Conservation (phyloP, 257 asterid species). For the Penstemon newberryi region DNA sequence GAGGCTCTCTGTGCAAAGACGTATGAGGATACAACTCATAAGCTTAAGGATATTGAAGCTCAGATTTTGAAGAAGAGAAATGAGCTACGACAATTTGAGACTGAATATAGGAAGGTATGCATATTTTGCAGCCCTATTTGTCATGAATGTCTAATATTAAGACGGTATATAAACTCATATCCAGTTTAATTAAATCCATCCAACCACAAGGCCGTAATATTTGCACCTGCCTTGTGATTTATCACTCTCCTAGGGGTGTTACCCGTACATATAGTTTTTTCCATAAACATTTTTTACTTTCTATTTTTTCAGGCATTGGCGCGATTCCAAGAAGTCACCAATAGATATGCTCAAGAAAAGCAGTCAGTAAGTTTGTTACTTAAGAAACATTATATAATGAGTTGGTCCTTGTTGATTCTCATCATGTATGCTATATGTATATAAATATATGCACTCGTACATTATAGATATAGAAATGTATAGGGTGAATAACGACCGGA, state of each 20-base stretch:
- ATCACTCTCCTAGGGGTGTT: too few species aligned
- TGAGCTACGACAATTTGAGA: slow-evolving; percentile 93
- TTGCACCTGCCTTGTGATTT: too few species aligned
- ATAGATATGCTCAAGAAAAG: slow-evolving; percentile 88
- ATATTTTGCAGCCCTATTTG: slow-evolving; percentile 7
- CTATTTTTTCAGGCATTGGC: slow-evolving; percentile 79
- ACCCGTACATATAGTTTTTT: too few species aligned
- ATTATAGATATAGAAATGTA: too few species aligned
- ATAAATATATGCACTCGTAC: too few species aligned
- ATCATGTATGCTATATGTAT: too few species aligned
- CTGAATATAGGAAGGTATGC: slow-evolving; percentile 90
- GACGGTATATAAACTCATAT: background rate
- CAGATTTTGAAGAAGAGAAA: slow-evolving; percentile 93
- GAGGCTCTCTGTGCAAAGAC: slow-evolving; percentile 95
- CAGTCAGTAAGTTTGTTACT: slow-evolving; percentile 70
- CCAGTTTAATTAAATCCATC: too few species aligned
- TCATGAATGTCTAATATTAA: slow-evolving; percentile 1
- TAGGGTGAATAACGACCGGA: too few species aligned
- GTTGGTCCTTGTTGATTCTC: too few species aligned
- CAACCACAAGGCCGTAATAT: too few species aligned
- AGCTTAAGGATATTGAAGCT: slow-evolving; percentile 84
- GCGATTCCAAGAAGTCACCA: slow-evolving; percentile 95
- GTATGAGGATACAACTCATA: slow-evolving; percentile 83
- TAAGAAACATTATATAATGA: too few species aligned
- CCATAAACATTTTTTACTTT: background rate